Evolutionary conservation across 2,329 filamentous ascomycete genomes (phyloP), one percentile per base, ranked within the genome.

Genomic region (Diplodia scrobiculata): DNA sequence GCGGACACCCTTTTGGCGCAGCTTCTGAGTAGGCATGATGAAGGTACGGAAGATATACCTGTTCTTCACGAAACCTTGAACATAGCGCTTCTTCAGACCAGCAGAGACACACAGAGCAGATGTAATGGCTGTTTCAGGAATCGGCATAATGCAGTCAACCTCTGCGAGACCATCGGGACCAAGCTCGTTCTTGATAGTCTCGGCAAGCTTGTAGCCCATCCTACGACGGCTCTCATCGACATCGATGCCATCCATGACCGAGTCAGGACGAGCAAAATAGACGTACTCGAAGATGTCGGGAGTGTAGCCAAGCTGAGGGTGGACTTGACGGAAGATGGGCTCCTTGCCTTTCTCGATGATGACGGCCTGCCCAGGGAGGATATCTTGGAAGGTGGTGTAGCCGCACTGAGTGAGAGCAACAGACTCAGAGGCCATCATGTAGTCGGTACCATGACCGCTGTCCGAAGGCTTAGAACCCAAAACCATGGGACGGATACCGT

Each of bases 351-450:
- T 96, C 73, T 89, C 83, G 69, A 96, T 88, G 73, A 96, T 92
- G 68, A 96, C 91, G 2, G 91, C 92, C 79, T 96, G 86, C 25
- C 93, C 92, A 0, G 92, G 92, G 64, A 89, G 79, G 69, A 97
- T 90, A 73, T 97, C 90, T 47, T 84, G 79, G 71, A 96, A 89
- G 73, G 92, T 83, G 38, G 78, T 82, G 80, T 95, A 96, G 17
- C 91, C 91, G 55, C 94, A 87, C 76, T 96, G 91, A 53, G 85
- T 85, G 54, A 97, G 81, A 9, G 92, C 92, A 59, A 97, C 88
- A 9, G 90, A 94, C 78, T 97, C 92, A 0, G 92, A 96, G 0
- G 92, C 91, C 82, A 97, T 86, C 85, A 97, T 92, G 80, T 96
- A 97, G 78, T 97, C 92, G 68, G 79, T 89, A 5, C 87, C 87